These are phyloP conservation scores for Hortiboletus flavorubellus DNA, from an alignment of 768 basidiomycete genomes.

Conservation along the genomic window DNA sequence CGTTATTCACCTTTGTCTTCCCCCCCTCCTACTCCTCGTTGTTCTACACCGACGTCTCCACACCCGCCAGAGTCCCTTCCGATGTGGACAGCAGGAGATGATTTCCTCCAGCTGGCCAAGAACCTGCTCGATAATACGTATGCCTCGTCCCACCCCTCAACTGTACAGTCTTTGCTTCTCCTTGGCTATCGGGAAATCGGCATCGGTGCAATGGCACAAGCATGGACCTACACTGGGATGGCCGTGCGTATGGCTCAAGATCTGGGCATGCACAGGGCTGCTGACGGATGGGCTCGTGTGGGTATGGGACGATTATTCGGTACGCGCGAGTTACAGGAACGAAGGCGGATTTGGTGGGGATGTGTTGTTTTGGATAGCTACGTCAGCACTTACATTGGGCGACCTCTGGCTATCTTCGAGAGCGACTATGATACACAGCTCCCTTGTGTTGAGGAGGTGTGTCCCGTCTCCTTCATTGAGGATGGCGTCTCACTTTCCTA, in stretches of 20 bases:
- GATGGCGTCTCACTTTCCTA: neutral
- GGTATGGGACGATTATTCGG: slow-evolving; percentile 58
- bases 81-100: slow-evolving; percentile 85
- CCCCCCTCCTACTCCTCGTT: slow-evolving; percentile 26
- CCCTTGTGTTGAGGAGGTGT: slow-evolving; percentile 58
- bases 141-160: slow-evolving; percentile 67
- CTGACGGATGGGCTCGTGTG: slow-evolving; percentile 71
- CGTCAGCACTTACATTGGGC: slow-evolving; percentile 75
- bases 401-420: slow-evolving; percentile 73
- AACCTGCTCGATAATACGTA: slow-evolving; percentile 62
- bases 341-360: slow-evolving; percentile 73
- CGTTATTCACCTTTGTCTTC: slow-evolving; percentile 49
- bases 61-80: slow-evolving; percentile 43
- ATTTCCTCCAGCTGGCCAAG: slow-evolving; percentile 67
- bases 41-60: slow-evolving; percentile 29
- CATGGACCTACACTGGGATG: slow-evolving; percentile 86
- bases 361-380: slow-evolving; percentile 80
- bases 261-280: slow-evolving; percentile 76
- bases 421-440: slow-evolving; percentile 72
- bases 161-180: slow-evolving; percentile 75
- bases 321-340: slow-evolving; percentile 60
- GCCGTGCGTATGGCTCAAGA: slow-evolving; percentile 93
- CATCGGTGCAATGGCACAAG: slow-evolving; percentile 84
- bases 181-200: slow-evolving; percentile 85
- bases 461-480: neutral